Conservation (phyloP, 2,329 filamentous ascomycete genomes). For the Fusarium verrucosum region DNA sequence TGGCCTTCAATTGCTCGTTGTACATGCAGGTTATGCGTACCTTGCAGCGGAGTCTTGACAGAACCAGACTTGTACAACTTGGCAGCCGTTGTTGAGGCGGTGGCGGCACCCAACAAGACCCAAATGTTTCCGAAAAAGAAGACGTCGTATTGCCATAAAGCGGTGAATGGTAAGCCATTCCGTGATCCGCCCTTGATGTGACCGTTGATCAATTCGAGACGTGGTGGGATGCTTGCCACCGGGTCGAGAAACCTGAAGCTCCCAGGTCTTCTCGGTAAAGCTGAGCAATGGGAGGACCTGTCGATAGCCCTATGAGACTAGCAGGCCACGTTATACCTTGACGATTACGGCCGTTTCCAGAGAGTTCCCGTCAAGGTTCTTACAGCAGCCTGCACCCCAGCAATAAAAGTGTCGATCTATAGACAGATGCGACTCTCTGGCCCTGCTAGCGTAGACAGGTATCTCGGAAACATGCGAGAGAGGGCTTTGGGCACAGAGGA, state of each 20-base stretch:
- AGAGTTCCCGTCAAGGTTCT: conserved; percentile 8
- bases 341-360: background rate
- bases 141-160: conserved; percentile 24
- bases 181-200: conserved; percentile 21
- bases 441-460: conserved; percentile 8
- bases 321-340: background rate
- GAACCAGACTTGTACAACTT: background rate
- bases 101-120: conserved; percentile 5
- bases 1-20: background rate
- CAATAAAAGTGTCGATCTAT: background rate
- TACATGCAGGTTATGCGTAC: conserved; percentile 7
- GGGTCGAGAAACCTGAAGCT: conserved; percentile 1
- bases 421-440: conserved; percentile 2
- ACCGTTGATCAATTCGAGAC: conserved; percentile 24
- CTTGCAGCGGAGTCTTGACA: conserved; percentile 16
- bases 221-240: conserved; percentile 12
- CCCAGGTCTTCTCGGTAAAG: background rate
- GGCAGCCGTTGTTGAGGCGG: background rate
- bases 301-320: conserved; percentile 4
- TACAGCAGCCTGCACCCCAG: background rate
- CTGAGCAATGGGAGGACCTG: background rate
- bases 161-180: conserved; percentile 24
- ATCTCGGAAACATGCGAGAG: conserved; percentile 7
- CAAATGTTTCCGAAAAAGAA: background rate
- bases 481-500: conserved; percentile 8